phyloP scores from a whole-genome alignment of 129 eudicot genomes.

The Ambrosia trifida region DNA sequence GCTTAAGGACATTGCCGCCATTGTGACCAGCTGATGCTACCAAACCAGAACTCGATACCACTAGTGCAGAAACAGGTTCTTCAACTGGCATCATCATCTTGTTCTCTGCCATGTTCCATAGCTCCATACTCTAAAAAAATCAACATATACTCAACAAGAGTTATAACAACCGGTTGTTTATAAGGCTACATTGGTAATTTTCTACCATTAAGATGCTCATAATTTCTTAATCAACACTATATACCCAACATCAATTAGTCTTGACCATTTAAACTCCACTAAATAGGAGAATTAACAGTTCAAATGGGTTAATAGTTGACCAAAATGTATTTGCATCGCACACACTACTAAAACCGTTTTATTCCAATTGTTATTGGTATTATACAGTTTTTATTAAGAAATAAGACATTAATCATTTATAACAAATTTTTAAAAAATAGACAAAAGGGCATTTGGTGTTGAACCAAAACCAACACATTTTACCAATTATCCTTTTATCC shows the following conservation, averaged over 20 bases:
- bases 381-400: neutral
- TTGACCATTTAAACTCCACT: neutral
- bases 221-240: neutral
- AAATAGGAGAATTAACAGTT: neutral
- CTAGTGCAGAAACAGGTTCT: constrained; percentile 49
- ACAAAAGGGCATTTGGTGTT: neutral
- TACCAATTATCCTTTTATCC: neutral
- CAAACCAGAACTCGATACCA: constrained; percentile 54
- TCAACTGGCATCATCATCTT: constrained; percentile 48
- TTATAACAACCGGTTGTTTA: neutral
- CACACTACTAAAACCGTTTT: neutral
- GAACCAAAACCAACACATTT: neutral
- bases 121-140: constrained; percentile 53
- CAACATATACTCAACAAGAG: neutral
- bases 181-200: neutral
- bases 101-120: constrained; percentile 74
- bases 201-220: neutral
- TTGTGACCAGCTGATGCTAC: constrained; percentile 59
- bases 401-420: neutral
- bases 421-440: neutral
- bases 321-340: neutral
- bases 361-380: neutral
- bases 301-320: neutral
- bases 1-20: constrained; percentile 46
- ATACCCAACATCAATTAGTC: neutral